A percentile compares a stretch with the other conserved stretches of the same genome.
Evolutionary conservation across 2,329 filamentous ascomycete species (phyloP).

Genomic region (Talaromyces sp.): DNA sequence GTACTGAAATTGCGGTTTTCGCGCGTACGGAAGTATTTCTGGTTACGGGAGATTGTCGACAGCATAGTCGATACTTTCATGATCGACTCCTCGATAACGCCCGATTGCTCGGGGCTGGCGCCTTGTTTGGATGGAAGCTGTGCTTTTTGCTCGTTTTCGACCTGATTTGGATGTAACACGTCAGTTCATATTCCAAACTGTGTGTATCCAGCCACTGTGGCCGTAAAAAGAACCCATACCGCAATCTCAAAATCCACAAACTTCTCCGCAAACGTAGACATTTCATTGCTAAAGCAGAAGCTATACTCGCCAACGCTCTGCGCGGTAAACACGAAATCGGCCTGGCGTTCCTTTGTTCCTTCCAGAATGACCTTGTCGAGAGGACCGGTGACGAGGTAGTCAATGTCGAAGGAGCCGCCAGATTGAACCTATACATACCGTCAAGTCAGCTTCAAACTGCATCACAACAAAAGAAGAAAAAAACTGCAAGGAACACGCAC

Average conservation of each 20-base stretch:
- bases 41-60: constrained; percentile 91
- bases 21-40: constrained; percentile 98
- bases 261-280: constrained; percentile 97
- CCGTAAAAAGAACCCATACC: constrained; percentile 49
- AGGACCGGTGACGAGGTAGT: constrained; percentile 83
- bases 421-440: constrained; percentile 73
- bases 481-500: constrained; percentile 52
- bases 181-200: neutral
- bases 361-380: constrained; percentile 75
- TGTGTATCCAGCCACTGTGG: neutral
- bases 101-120: constrained; percentile 82
- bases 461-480: neutral
- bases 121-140: constrained; percentile 84
- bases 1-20: constrained; percentile 99
- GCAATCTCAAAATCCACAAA: constrained; percentile 97
- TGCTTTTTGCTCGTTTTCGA: constrained; percentile 83
- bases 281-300: constrained; percentile 98
- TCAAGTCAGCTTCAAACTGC: neutral
- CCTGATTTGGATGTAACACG: constrained; percentile 47
- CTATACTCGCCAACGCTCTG: constrained; percentile 83
- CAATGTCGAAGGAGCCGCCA: constrained; percentile 94
- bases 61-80: constrained; percentile 91
- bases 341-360: constrained; percentile 87
- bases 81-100: constrained; percentile 84
- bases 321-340: constrained; percentile 96